These are phyloP conservation scores for Alternaria sp. DNA, from an alignment of 2,329 filamentous ascomycete species.

Conservation along the genomic window DNA sequence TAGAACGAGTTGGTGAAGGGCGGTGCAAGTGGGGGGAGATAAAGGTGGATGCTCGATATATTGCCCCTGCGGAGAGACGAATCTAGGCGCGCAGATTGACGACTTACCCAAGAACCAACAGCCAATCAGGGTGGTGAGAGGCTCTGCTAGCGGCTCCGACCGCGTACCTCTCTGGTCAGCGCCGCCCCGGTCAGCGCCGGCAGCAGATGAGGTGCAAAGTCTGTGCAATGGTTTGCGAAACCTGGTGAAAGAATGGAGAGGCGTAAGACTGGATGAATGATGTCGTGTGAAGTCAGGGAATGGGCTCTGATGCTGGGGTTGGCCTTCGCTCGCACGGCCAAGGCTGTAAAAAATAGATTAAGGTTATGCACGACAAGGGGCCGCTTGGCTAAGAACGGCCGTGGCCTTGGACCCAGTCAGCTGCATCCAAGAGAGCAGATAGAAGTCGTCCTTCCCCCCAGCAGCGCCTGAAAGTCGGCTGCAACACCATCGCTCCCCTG, in stretches of 20 bases:
- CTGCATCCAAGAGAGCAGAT: slow-evolving; percentile 10
- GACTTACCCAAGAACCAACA: slow-evolving; percentile 18
- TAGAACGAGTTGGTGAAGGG: slow-evolving; percentile 1
- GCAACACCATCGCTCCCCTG: slow-evolving; percentile 16
- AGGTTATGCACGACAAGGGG: slow-evolving; percentile 17
- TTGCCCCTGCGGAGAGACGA: slow-evolving; percentile 20
- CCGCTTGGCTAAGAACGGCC: slow-evolving; percentile 24
- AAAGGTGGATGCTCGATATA: slow-evolving; percentile 23
- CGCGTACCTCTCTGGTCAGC: slow-evolving; percentile 9
- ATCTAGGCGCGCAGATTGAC: slow-evolving; percentile 10
- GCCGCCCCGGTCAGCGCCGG: slow-evolving; percentile 5
- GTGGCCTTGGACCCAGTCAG: slow-evolving; percentile 15
- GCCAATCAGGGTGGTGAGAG: slow-evolving; percentile 16
- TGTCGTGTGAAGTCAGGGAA: background rate
- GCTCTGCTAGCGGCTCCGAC: slow-evolving; percentile 10
- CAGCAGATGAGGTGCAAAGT: slow-evolving; percentile 13
- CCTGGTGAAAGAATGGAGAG: background rate
- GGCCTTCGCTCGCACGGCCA: slow-evolving; percentile 15
- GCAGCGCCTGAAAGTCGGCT: slow-evolving; percentile 8
- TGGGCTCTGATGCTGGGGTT: slow-evolving; percentile 8
- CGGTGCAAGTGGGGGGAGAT: slow-evolving; percentile 5
- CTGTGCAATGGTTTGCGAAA: slow-evolving; percentile 4
- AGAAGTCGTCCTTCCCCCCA: slow-evolving; percentile 6
- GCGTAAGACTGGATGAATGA: slow-evolving; percentile 2
- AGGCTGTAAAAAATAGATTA: slow-evolving; percentile 34